Evolutionary conservation across 2,329 filamentous ascomycete species (phyloP), one percentile per base, ranked within the genome.

Genomic region (Ceratocystis diversiconidia): DNA sequence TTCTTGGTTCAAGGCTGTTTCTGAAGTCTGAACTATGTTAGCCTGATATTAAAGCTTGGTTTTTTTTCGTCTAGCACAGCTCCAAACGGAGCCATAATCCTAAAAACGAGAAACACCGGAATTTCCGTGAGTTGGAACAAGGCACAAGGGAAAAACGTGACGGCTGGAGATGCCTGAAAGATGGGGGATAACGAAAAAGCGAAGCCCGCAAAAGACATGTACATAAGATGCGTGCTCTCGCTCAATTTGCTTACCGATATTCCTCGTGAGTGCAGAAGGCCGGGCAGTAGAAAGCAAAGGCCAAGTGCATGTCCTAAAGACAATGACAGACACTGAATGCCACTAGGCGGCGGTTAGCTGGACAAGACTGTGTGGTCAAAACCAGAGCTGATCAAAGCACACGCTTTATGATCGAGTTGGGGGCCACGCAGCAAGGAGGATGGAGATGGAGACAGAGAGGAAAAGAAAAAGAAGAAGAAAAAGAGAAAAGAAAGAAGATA

Each of bases 91-190:
- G 55, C 22, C 43, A 48, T 8, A 12, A 62, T 50, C 61, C 61
- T 36, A 2, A 22, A 32, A 36, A 50, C 5, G 69, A 67, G 46
- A 65, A 62, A 17, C n/a, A 10, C n/a, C 44, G 41, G 19, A 36
- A 17, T 10, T 44, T 15, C 0, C 7, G 8, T 36, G 55, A 57
- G n/a, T 15, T 36, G 41, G 22, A 61, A 61, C 22, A 52, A 28
- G 19, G 65, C 28, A n/a, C 30, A 55, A 64, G 6, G 8, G 55
- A 32, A 1, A 17, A 59, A 12, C 36, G 36, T 41, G 36, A 41
- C 36, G 12, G 10, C 36, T 8, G 28, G 25, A 6, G 52, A 30
- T n/a, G 5, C 28, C 28, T 30, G 12, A 57, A 32, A n/a, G 8
- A 36, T 30, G 4, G 1, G 48, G 48, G 32, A 30, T 36, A 6